Conservation (phyloP, 2,329 filamentous ascomycete species). For the Metarhizium humberi region DNA sequence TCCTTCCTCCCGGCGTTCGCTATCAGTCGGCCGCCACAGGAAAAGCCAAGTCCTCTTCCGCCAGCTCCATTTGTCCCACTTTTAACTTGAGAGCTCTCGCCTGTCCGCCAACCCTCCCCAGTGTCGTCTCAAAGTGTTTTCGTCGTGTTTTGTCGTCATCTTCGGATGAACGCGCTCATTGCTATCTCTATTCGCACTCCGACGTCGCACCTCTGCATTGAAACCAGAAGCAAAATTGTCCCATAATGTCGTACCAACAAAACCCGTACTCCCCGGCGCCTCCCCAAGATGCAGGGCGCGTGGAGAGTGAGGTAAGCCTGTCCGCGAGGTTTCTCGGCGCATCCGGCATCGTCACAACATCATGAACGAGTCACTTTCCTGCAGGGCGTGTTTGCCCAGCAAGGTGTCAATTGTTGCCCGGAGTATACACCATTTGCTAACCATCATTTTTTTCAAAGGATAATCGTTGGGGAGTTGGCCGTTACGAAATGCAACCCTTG, state of each 20-base stretch:
- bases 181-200: slow-evolving; percentile 2
- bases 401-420: neutral
- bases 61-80: neutral
- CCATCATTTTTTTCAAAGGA: slow-evolving; percentile 2
- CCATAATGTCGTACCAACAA: slow-evolving; percentile 16
- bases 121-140: neutral
- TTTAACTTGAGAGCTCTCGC: neutral
- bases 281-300: slow-evolving; percentile 9
- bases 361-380: neutral
- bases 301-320: slow-evolving; percentile 11
- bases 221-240: neutral
- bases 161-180: neutral
- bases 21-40: neutral
- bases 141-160: neutral
- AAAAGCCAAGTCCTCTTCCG: neutral
- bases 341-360: neutral
- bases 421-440: neutral
- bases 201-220: neutral
- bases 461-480: slow-evolving; percentile 8
- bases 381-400: slow-evolving; percentile 7
- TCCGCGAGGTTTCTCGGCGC: neutral
- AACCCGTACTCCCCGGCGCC: slow-evolving; percentile 14
- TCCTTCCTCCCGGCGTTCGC: neutral
- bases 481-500: slow-evolving; percentile 49
- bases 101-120: neutral